A percentile compares a stretch with the other conserved stretches of the same genome.
Evolutionary conservation across 192 early-diverging fungal genomes (phyloP).

Genomic region (Coemansia sp.): DNA sequence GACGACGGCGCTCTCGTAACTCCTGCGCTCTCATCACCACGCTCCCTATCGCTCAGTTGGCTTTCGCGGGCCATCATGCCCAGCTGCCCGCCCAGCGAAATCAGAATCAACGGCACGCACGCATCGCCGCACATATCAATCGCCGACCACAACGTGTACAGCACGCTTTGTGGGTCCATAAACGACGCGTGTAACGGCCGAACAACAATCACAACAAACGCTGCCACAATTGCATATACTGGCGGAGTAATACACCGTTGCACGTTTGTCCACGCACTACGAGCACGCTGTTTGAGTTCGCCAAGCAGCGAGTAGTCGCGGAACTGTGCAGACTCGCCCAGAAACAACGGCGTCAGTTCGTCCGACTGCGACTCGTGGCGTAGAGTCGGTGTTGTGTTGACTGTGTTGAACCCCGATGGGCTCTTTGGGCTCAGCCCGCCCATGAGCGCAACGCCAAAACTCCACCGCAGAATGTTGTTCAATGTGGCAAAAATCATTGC

Average conservation of each 20-base stretch:
- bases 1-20: slow-evolving; percentile 14
- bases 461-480: slow-evolving; percentile 77
- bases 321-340: slow-evolving; percentile 26
- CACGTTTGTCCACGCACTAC: slow-evolving; percentile 8
- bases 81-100: slow-evolving; percentile 75
- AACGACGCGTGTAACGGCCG: slow-evolving; percentile 63
- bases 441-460: slow-evolving; percentile 68
- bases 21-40: not conserved
- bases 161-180: slow-evolving; percentile 58
- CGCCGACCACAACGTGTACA: slow-evolving; percentile 63
- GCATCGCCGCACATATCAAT: slow-evolving; percentile 74
- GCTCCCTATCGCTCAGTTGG: not conserved
- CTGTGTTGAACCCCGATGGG: slow-evolving; percentile 38
- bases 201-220: slow-evolving; percentile 65
- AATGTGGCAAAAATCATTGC: slow-evolving; percentile 79
- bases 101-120: slow-evolving; percentile 73
- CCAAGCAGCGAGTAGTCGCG: not conserved
- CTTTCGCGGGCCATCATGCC: slow-evolving; percentile 38
- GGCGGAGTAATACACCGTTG: slow-evolving; percentile 64
- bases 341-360: slow-evolving; percentile 39
- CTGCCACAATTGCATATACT: slow-evolving; percentile 66
- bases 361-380: not conserved
- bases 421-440: slow-evolving; percentile 37
- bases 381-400: slow-evolving; percentile 22
- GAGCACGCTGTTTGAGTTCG: not conserved